Evolutionary conservation across 2,329 filamentous ascomycete genomes (phyloP).

Genomic region (Tympanopsis confertula): DNA sequence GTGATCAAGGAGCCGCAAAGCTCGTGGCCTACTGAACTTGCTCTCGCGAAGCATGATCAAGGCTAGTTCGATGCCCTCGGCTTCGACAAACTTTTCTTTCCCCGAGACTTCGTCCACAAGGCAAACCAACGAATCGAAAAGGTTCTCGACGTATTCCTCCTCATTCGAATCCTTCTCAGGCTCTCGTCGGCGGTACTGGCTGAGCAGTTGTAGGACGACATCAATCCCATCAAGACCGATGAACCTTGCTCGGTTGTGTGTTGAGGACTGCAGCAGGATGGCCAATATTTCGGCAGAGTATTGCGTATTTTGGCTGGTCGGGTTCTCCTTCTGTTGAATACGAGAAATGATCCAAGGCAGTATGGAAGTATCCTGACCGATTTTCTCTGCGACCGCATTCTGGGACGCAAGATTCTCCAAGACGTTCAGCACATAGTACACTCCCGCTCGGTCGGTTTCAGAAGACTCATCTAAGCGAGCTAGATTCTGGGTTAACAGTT

Average conservation of each 20-base stretch:
- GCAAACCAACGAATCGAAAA: constrained; percentile 79
- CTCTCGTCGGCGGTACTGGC: constrained; percentile 75
- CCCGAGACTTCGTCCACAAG: constrained; percentile 64
- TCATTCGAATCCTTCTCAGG: constrained; percentile 77
- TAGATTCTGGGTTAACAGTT: constrained; percentile 68
- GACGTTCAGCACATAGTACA: constrained; percentile 73
- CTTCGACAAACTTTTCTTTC: constrained; percentile 73
- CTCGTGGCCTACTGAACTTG: constrained; percentile 68
- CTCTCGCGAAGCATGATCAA: constrained; percentile 86
- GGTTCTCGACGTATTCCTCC: constrained; percentile 87
- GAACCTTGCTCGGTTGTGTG: constrained; percentile 51
- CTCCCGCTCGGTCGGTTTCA: constrained; percentile 68
- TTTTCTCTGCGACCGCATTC: constrained; percentile 52
- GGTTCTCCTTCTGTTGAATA: constrained; percentile 56
- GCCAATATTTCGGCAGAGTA: constrained; percentile 87
- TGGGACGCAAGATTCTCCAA: constrained; percentile 78
- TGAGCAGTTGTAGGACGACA: constrained; percentile 67
- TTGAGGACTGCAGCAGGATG: constrained; percentile 70
- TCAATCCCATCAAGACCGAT: constrained; percentile 64
- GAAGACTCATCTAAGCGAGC: constrained; percentile 64
- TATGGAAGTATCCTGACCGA: constrained; percentile 58
- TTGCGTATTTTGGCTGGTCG: constrained; percentile 81
- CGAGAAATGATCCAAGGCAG: constrained; percentile 69
- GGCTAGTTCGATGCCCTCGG: constrained; percentile 82
- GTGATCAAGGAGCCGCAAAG: constrained; percentile 76